phyloP scores from a whole-genome alignment of 441 rosid genomes.

The Gossypium davidsonii region DNA sequence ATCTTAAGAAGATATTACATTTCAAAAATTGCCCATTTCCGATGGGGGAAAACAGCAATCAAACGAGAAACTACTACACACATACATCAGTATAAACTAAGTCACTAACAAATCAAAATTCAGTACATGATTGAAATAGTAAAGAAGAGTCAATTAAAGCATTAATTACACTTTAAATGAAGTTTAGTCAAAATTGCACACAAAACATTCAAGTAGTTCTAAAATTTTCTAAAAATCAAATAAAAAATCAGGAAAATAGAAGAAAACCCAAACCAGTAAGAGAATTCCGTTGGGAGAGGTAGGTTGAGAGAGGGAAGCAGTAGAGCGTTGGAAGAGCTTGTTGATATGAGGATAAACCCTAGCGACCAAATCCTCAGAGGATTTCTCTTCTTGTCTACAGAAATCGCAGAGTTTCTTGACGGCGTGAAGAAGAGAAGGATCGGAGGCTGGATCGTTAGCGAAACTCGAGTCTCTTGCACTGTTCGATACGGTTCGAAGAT shows the following conservation, averaged over 20 bases:
- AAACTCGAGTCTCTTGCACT: slow-evolving; percentile 71
- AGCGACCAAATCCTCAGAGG: slow-evolving; percentile 77
- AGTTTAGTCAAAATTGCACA: neutral
- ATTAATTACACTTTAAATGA: neutral
- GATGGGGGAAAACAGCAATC: neutral
- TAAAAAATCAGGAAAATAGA: neutral
- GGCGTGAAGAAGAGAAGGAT: slow-evolving; percentile 70
- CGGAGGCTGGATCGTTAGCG: slow-evolving; percentile 75
- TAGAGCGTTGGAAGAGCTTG: slow-evolving; percentile 81
- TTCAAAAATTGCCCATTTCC: neutral
- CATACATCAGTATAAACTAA: neutral
- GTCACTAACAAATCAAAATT: neutral
- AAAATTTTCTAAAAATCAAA: neutral
- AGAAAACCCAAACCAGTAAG: slow-evolving; percentile 44
- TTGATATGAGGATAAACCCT: slow-evolving; percentile 73
- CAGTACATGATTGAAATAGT: neutral
- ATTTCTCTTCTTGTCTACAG: slow-evolving; percentile 48
- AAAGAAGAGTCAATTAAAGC: neutral
- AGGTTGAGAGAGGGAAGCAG: slow-evolving; percentile 63
- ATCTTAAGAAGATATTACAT: neutral
- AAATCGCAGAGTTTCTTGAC: slow-evolving; percentile 66
- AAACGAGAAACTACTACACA: neutral
- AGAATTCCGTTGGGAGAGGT: slow-evolving; percentile 65
- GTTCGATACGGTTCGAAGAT: slow-evolving; percentile 61
- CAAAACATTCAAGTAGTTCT: neutral